Evolutionary conservation across 2,329 filamentous ascomycete species (phyloP).

Genomic region (Tolypocladium tundrense): DNA sequence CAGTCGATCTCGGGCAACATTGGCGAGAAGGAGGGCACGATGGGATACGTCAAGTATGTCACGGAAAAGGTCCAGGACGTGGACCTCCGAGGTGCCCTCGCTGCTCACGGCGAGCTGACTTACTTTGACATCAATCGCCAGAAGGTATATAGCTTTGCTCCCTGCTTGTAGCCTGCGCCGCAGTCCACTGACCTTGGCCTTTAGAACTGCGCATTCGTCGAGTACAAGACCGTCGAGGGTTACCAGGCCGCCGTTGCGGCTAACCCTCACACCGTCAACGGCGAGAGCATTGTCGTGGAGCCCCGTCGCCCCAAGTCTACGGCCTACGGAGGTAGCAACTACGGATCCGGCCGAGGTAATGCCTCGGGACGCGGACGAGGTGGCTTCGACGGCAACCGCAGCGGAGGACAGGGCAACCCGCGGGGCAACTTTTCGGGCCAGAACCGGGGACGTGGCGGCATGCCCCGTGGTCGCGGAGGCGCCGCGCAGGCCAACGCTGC

Average conservation of each 20-base stretch:
- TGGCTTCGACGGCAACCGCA: constrained; percentile 48
- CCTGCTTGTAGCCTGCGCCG: not conserved
- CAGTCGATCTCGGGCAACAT: constrained; percentile 51
- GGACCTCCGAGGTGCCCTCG: constrained; percentile 60
- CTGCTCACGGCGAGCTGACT: constrained; percentile 59
- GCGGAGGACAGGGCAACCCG: constrained; percentile 48
- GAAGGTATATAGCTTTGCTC: constrained; percentile 52
- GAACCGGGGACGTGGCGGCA: constrained; percentile 55
- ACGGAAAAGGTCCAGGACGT: constrained; percentile 74
- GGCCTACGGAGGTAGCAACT: constrained; percentile 61
- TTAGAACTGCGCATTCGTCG: constrained; percentile 94
- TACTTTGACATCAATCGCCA: constrained; percentile 70
- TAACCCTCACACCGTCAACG: constrained; percentile 79
- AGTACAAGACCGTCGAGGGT: constrained; percentile 71
- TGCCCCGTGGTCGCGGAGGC: constrained; percentile 53
- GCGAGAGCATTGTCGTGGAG: constrained; percentile 77
- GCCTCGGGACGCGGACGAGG: constrained; percentile 55
- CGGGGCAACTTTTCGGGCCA: constrained; percentile 62
- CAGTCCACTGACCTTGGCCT: constrained; percentile 8
- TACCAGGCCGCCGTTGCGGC: constrained; percentile 75
- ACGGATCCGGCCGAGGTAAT: constrained; percentile 51
- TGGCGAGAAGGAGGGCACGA: constrained; percentile 63
- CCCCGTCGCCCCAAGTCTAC: constrained; percentile 71
- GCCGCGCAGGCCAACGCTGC: constrained; percentile 40
- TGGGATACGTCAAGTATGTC: constrained; percentile 94